Conservation (phyloP, 1,139 yeast species). For the Yamadazyma buinensis region DNA sequence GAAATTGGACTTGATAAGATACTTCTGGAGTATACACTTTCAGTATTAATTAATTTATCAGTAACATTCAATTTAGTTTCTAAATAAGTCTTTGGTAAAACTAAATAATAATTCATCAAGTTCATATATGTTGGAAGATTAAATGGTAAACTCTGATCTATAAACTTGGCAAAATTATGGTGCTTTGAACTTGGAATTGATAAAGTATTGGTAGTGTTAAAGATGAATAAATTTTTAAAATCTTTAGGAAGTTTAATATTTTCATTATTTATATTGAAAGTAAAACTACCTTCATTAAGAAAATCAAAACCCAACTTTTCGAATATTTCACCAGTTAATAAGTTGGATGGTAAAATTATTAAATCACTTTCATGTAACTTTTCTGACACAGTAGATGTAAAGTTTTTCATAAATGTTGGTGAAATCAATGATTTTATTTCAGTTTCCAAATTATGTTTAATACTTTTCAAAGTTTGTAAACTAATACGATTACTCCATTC, state of each 20-base stretch:
- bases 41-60: constrained; percentile 3
- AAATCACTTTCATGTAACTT: constrained; percentile 7
- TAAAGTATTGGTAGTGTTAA: constrained; percentile 24
- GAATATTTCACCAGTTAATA: constrained; percentile 18
- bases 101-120: constrained; percentile 29
- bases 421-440: constrained; percentile 14
- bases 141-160: constrained; percentile 27
- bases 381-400: not conserved
- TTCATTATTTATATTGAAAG: constrained; percentile 7
- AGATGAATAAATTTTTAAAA: constrained; percentile 30
- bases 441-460: constrained; percentile 10
- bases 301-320: constrained; percentile 19
- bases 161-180: constrained; percentile 17
- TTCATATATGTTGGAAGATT: constrained; percentile 27
- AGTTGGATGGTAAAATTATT: constrained; percentile 20
- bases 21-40: constrained; percentile 17
- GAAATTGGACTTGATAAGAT: constrained; percentile 16
- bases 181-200: constrained; percentile 10
- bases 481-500: constrained; percentile 4
- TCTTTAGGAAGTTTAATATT: constrained; percentile 21
- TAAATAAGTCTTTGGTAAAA: constrained; percentile 22
- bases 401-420: not conserved
- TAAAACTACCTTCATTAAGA: constrained; percentile 14
- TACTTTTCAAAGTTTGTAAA: constrained; percentile 10
- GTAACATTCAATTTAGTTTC: constrained; percentile 5